A percentile compares a stretch with the other conserved stretches of the same genome.
These are phyloP conservation scores for Vigna reflexopilosa DNA, from an alignment of 306 rosid genomes.

Conservation along the genomic window DNA sequence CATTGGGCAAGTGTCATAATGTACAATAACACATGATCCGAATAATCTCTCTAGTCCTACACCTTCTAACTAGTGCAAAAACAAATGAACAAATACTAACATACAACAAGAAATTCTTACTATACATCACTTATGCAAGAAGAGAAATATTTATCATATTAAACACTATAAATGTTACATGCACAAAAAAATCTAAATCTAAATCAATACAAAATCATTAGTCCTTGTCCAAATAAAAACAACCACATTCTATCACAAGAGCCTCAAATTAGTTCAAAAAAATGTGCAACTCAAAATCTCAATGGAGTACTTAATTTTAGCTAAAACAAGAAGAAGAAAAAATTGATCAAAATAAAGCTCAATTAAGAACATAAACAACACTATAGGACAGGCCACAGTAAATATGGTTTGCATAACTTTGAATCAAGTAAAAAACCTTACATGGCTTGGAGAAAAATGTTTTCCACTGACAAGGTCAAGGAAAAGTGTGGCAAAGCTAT, in stretches of 20 bases:
- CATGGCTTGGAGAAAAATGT: constrained; percentile 98
- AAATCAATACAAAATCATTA: constrained; percentile 18
- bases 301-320: too few relatives aligned
- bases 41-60: too few relatives aligned
- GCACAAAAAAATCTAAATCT: constrained; percentile 34
- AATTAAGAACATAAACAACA: constrained; percentile 11
- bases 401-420: background rate
- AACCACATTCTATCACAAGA: constrained; percentile 26
- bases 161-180: constrained; percentile 29
- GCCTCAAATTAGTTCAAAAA: background rate
- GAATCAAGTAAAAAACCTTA: constrained; percentile 54
- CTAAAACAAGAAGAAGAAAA: background rate
- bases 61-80: too few relatives aligned
- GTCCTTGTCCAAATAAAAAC: constrained; percentile 5
- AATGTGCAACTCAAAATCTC: constrained; percentile 1
- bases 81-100: too few relatives aligned
- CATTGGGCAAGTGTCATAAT: too few relatives aligned
- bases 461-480: constrained; percentile 98
- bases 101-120: too few relatives aligned
- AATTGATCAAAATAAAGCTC: background rate
- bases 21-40: too few relatives aligned
- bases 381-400: background rate
- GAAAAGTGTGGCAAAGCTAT: constrained; percentile 94
- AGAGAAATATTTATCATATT: too few relatives aligned
- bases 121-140: too few relatives aligned